These are phyloP conservation scores for Sporothrix curviconia DNA, from an alignment of 2,329 filamentous ascomycete species.

Conservation along the genomic window DNA sequence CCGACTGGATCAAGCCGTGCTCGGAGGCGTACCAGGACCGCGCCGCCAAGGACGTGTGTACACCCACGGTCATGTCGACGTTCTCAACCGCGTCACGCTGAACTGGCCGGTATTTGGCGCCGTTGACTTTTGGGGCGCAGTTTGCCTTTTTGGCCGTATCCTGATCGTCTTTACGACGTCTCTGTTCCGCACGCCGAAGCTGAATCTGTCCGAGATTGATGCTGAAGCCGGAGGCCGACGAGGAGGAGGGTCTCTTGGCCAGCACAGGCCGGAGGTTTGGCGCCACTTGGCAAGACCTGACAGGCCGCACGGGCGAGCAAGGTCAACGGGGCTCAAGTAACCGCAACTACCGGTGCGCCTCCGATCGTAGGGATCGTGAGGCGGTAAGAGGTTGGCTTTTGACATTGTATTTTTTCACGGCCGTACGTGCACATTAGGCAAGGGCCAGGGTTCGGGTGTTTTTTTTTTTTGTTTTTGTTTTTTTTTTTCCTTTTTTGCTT, in stretches of 20 bases:
- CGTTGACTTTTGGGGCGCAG: conserved; percentile 92
- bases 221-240: conserved; percentile 84
- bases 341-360: conserved; percentile 8
- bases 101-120: conserved; percentile 94
- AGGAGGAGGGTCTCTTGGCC: conserved; percentile 86
- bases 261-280: conserved; percentile 76
- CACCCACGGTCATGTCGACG: conserved; percentile 81
- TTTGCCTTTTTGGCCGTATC: conserved; percentile 80
- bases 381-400: neutral
- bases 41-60: conserved; percentile 77
- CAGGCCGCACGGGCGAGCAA: conserved; percentile 40
- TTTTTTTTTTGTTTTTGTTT: too few species aligned
- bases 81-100: conserved; percentile 83
- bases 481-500: too few species aligned
- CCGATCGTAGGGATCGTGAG: neutral
- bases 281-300: conserved; percentile 84
- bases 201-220: conserved; percentile 72
- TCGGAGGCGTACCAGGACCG: conserved; percentile 66
- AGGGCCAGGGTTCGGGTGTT: too few species aligned
- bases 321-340: neutral
- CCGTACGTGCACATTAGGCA: too few species aligned
- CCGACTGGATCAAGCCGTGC: conserved; percentile 70
- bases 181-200: conserved; percentile 70
- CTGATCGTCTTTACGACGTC: conserved; percentile 72
- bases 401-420: neutral